Percentiles rank a stretch among this genome's conserved stretches.
phyloP scores from a whole-genome alignment of 768 basidiomycete species.

The Tulasnella sp. region DNA sequence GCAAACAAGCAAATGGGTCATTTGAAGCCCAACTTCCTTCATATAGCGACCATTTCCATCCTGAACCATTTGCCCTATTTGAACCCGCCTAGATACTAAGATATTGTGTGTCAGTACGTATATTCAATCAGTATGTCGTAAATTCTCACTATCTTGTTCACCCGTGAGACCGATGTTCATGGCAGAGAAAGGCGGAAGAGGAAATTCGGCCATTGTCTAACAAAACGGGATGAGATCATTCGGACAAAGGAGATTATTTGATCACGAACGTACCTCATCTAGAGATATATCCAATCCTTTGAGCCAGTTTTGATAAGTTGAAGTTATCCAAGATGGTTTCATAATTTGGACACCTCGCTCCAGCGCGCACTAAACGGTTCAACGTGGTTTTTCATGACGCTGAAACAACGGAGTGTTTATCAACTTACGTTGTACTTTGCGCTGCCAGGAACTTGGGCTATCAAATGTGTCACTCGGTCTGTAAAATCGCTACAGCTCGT shows the following conservation, averaged over 20 bases:
- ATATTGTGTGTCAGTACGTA: no score
- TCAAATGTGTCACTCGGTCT: slow-evolving; percentile 73
- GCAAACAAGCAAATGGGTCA: slow-evolving; percentile 77
- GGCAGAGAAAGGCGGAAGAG: slow-evolving; percentile 59
- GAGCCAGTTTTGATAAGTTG: slow-evolving; percentile 60
- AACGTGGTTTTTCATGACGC: slow-evolving; percentile 4
- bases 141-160: slow-evolving; percentile 38
- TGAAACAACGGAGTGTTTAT: slow-evolving; percentile 1
- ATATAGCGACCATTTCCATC: slow-evolving; percentile 53
- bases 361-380: slow-evolving; percentile 53
- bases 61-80: slow-evolving; percentile 50
- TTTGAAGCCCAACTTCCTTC: slow-evolving; percentile 60
- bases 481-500: slow-evolving; percentile 57
- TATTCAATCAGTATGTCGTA: no score
- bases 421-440: slow-evolving; percentile 63
- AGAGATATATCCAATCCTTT: slow-evolving; percentile 67
- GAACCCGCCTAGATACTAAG: slow-evolving; percentile 37
- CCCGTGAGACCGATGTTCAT: slow-evolving; percentile 66
- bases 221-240: neutral
- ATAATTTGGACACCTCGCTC: slow-evolving; percentile 71
- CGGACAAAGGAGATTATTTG: neutral
- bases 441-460: slow-evolving; percentile 68
- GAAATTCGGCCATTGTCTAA: slow-evolving; percentile 47
- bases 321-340: slow-evolving; percentile 60
- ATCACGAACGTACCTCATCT: slow-evolving; percentile 35